A percentile compares a stretch with the other conserved stretches of the same genome.
Conservation (phyloP, 306 rosid species). For the Malus sylvestris region DNA sequence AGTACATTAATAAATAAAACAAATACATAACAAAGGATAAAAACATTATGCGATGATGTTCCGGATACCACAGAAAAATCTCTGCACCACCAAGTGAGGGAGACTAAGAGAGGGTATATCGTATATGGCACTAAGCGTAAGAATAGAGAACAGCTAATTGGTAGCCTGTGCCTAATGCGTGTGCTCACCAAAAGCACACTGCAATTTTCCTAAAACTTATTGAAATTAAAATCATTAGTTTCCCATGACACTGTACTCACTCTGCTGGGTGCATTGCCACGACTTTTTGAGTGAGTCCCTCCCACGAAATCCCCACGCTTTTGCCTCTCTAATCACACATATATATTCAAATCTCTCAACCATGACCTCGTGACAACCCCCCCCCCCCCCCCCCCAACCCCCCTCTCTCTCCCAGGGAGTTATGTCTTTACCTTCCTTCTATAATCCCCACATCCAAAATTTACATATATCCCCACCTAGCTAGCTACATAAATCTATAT, state of each 20-base stretch:
- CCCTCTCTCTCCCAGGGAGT: too few relatives aligned
- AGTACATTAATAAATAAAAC: too few relatives aligned
- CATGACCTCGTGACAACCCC: not conserved
- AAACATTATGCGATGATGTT: too few relatives aligned
- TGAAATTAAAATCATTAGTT: not conserved
- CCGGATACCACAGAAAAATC: too few relatives aligned
- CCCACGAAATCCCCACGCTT: constrained; percentile 64
- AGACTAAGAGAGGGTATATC: too few relatives aligned
- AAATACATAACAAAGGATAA: too few relatives aligned
- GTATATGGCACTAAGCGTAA: not conserved
- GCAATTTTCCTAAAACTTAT: not conserved
- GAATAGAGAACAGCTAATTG: not conserved
- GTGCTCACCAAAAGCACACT: not conserved
- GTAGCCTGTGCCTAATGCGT: constrained; percentile 10
- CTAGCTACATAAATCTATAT: not conserved
- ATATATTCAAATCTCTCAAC: not conserved
- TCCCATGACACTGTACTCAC: too few relatives aligned
- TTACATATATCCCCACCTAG: not conserved
- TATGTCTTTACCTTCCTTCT: not conserved
- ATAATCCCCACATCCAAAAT: not conserved
- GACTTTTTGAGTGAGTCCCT: not conserved
- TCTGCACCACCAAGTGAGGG: too few relatives aligned
- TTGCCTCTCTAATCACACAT: constrained; percentile 11
- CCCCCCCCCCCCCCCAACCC: accelerated
- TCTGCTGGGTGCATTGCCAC: not conserved